These are phyloP conservation scores for Pseudocercospora musae DNA, from an alignment of 2,329 filamentous ascomycete genomes.

Conservation along the genomic window DNA sequence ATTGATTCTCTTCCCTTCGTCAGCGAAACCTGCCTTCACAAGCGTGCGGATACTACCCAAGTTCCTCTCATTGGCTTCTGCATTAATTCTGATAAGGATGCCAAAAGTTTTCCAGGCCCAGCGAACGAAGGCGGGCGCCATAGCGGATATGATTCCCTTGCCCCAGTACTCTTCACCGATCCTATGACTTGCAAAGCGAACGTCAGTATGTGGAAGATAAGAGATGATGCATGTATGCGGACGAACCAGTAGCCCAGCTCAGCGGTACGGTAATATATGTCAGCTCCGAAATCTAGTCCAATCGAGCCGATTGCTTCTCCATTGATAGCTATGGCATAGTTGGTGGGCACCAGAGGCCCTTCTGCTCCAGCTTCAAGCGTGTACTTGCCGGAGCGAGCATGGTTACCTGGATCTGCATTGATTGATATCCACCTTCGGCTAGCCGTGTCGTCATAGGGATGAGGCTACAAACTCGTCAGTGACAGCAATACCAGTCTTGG, in stretches of 20 bases:
- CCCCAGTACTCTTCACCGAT: slow-evolving; percentile 36
- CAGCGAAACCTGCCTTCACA: slow-evolving; percentile 38
- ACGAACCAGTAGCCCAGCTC: slow-evolving; percentile 45
- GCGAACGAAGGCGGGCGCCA: slow-evolving; percentile 34
- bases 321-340: slow-evolving; percentile 28
- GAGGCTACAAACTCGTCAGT: slow-evolving; percentile 20
- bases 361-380: slow-evolving; percentile 14
- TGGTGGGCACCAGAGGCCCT: slow-evolving; percentile 18
- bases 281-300: slow-evolving; percentile 36
- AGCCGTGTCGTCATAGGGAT: slow-evolving; percentile 38
- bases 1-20: slow-evolving; percentile 38
- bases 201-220: neutral
- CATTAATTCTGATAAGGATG: slow-evolving; percentile 33
- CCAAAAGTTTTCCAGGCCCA: slow-evolving; percentile 37
- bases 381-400: slow-evolving; percentile 21
- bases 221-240: neutral
- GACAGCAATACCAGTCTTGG: neutral
- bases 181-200: neutral
- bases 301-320: slow-evolving; percentile 38
- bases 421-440: slow-evolving; percentile 38
- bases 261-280: slow-evolving; percentile 37
- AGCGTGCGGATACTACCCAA: slow-evolving; percentile 36
- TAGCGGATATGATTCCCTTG: slow-evolving; percentile 29
- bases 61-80: slow-evolving; percentile 34
- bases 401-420: slow-evolving; percentile 20